Conservation (phyloP, 805 yeast genomes). For the Pichia californica region DNA sequence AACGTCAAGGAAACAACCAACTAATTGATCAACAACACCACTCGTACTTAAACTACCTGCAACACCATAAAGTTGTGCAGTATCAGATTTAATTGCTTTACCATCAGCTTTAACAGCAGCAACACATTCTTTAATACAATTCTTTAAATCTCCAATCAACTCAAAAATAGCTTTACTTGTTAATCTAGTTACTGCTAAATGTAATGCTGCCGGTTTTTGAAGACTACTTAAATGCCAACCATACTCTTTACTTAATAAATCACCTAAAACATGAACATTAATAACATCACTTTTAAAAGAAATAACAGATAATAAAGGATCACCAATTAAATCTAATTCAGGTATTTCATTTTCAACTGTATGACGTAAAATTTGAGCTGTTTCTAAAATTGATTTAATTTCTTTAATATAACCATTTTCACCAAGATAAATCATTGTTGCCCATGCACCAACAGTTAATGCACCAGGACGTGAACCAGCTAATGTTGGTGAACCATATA, state of each 20-base stretch:
- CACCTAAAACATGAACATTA: conserved; percentile 76
- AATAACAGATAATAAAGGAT: conserved; percentile 78
- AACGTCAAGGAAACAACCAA: conserved; percentile 76
- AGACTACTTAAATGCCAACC: conserved; percentile 91
- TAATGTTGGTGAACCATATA: conserved; percentile 92
- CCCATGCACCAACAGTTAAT: conserved; percentile 97
- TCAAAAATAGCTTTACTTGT: conserved; percentile 57
- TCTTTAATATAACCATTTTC: conserved; percentile 70
- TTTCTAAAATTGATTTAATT: conserved; percentile 58
- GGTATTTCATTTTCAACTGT: conserved; percentile 42
- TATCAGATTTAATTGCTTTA: conserved; percentile 37
- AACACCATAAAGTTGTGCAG: conserved; percentile 90
- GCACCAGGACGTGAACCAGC: conserved; percentile 99
- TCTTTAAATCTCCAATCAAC: conserved; percentile 46
- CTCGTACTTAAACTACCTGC: conserved; percentile 85
- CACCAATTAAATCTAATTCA: conserved; percentile 68
- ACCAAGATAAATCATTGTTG: conserved; percentile 79
- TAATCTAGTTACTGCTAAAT: conserved; percentile 78
- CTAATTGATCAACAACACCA: conserved; percentile 75
- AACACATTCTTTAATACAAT: conserved; percentile 36
- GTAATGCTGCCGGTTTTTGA: conserved; percentile 88
- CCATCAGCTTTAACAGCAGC: conserved; percentile 13
- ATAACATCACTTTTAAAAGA: conserved; percentile 61
- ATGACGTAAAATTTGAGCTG: conserved; percentile 52
- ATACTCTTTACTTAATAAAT: conserved; percentile 43